phyloP scores from a whole-genome alignment of 306 rosid species.

The Lathyrus tuberosus region DNA sequence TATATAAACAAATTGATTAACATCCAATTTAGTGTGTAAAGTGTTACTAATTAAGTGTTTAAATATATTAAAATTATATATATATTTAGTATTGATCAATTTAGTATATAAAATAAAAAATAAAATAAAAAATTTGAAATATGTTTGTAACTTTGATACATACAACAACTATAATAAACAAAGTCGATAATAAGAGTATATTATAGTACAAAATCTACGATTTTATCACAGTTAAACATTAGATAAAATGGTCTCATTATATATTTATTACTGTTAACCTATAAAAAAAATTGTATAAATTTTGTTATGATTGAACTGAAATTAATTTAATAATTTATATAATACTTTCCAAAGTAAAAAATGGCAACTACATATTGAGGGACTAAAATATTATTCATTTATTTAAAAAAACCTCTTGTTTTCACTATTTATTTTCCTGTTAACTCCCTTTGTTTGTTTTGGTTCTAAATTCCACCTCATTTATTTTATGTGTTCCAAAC shows the following conservation, averaged over 20 bases:
- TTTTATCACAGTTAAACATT: too few relatives aligned
- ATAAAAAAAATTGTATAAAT: too few relatives aligned
- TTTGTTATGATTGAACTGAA: too few relatives aligned
- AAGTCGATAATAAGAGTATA: too few relatives aligned
- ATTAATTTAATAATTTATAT: too few relatives aligned
- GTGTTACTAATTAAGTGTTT: not conserved
- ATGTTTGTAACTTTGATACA: not conserved
- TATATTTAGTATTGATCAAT: too few relatives aligned
- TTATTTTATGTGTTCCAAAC: constrained; percentile 55
- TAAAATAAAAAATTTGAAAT: not conserved
- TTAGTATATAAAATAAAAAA: not conserved
- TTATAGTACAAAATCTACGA: too few relatives aligned
- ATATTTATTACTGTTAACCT: too few relatives aligned
- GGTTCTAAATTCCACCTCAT: constrained; percentile 48
- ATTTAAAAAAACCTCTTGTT: constrained; percentile 30
- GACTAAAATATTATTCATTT: not conserved
- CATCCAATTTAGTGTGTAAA: not conserved
- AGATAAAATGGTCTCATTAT: too few relatives aligned
- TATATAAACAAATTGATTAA: not conserved
- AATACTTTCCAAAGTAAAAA: too few relatives aligned
- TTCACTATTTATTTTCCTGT: constrained; percentile 40
- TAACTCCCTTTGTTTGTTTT: constrained; percentile 45
- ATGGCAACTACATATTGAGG: not conserved
- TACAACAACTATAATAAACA: too few relatives aligned
- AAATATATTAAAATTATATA: too few relatives aligned